Base-by-base conservation (phyloP, 495 filamentous ascomycete species). In the Pseudomonodictys pantanalensis region DNA sequence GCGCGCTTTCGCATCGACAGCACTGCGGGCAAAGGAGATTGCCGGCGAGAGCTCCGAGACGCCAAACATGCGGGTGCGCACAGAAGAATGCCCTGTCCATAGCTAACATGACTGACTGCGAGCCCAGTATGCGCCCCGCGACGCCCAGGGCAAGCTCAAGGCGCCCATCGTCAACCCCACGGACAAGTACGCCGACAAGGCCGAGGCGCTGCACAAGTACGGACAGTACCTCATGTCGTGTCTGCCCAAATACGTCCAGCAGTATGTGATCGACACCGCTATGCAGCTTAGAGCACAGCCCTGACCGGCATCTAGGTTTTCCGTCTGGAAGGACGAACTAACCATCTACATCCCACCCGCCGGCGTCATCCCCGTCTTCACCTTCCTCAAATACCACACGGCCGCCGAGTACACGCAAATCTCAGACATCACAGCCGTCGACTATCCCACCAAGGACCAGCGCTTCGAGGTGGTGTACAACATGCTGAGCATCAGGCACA, bases 391-490 rank as follows among this genome's bases (percentile, higher is more conserved):
- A 76, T 88, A 93, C 76, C 93, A 97, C 77, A 96, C 95, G 30
- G 85, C 95, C 38, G 92, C 93, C 70, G 95, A 99, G 74, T 99
- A 84, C 81, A 99, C 95, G 52, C 87, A 90, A 72, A 79, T 97
- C 60, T 87, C 86, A 66, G 89, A 92, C 70, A 91, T 99, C 73
- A 96, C 92, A 0, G 90, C 83, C 26, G 91, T 95, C 68, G 95
- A 99, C 75, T 99, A 90, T 77, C 95, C 95, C 3, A 96, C 92
- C 56, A 84, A 88, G 62, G 87, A 91, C 68, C 84, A 95, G 71
- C 90, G 95, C 58, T 99, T 99, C 74, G 95, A 99, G 79, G 81
- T 99, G 54, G 92, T 99, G 53, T 99, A 99, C 82, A 97, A 99
- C 77, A 64, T 97, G 56, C 85, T 99, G 59, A 95, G 90, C 65